phyloP scores from a whole-genome alignment of 805 yeast species.

The Kazachstania viticola region DNA sequence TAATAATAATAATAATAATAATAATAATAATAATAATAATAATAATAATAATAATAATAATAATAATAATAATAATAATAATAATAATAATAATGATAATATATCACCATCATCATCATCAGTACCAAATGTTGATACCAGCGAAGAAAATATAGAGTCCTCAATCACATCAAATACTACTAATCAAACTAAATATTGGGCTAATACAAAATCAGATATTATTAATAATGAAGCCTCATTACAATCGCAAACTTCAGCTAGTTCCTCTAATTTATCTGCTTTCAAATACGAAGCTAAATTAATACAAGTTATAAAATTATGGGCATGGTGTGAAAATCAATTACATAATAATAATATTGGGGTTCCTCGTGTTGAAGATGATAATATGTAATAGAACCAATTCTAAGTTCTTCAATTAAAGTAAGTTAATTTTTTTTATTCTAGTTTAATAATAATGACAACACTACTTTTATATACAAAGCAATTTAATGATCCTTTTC shows the following conservation, averaged over 20 bases:
- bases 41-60: background rate
- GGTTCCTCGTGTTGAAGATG: conserved; percentile 25
- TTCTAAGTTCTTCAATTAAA: too few species aligned
- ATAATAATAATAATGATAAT: background rate
- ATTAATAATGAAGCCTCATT: background rate
- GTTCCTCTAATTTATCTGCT: conserved; percentile 4
- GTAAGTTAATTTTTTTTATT: too few species aligned
- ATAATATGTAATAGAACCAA: conserved; percentile 1
- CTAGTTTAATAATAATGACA: too few species aligned
- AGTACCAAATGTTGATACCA: too few species aligned
- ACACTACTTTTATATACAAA: background rate
- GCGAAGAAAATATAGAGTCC: too few species aligned
- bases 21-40: background rate
- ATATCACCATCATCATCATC: background rate
- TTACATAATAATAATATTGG: conserved; percentile 30
- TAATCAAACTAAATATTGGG: background rate
- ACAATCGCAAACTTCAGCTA: background rate
- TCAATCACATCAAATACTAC: background rate
- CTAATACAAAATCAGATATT: background rate
- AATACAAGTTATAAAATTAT: conserved; percentile 45
- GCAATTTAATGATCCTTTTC: too few species aligned
- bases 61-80: background rate
- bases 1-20: background rate
- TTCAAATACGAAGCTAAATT: conserved; percentile 27
- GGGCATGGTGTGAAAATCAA: conserved; percentile 55